A percentile compares a stretch with the other conserved stretches of the same genome.
These are phyloP conservation scores for Cenchrus fungigraminus DNA, from an alignment of 176 grass and related monocot genomes.

Conservation along the genomic window DNA sequence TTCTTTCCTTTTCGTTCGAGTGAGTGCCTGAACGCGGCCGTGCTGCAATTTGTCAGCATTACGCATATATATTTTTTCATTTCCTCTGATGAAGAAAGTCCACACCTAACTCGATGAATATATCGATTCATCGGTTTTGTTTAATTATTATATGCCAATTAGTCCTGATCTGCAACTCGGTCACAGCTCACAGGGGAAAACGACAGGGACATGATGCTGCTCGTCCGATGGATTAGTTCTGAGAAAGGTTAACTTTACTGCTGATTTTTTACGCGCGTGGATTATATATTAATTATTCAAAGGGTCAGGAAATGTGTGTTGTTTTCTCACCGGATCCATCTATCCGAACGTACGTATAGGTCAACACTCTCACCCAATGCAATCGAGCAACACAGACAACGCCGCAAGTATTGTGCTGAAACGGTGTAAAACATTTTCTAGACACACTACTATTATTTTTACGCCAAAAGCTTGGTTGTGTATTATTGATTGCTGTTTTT, in stretches of 20 bases:
- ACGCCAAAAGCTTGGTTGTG: no score
- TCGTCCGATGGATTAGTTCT: not conserved
- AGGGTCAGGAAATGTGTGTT: not conserved
- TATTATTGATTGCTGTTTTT: no score
- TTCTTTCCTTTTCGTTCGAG: no score
- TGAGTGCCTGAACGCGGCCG: not conserved
- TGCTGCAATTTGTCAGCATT: not conserved
- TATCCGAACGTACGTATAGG: no score
- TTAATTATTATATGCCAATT: not conserved
- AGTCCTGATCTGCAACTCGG: not conserved
- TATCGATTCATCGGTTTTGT: not conserved
- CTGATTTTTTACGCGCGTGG: not conserved
- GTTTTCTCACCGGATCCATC: no score
- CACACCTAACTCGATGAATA: not conserved
- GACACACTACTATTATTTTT: no score
- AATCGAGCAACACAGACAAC: no score
- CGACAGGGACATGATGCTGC: not conserved
- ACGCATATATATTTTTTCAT: not conserved
- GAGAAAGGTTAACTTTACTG: not conserved
- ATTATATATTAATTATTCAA: not conserved
- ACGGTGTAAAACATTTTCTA: no score
- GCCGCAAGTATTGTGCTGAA: no score
- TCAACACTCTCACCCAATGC: no score
- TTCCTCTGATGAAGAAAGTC: conserved; percentile 4
- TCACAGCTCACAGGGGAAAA: not conserved